Evolutionary conservation across 2,329 filamentous ascomycete species (phyloP).

Genomic region (Aspergillus neotritici): DNA sequence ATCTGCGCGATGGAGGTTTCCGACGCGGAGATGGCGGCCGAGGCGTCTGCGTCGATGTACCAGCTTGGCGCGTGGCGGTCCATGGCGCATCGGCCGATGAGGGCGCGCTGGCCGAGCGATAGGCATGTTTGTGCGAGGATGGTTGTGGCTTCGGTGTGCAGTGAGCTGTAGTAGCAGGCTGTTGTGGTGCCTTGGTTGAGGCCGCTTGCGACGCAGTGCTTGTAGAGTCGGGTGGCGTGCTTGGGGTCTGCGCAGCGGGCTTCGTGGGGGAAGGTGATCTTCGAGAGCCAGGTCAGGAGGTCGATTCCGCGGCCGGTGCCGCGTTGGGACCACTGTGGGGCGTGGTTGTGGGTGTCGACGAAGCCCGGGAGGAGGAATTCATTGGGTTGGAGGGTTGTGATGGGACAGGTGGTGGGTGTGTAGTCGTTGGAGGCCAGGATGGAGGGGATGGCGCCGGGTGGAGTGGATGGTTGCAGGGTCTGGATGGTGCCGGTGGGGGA

Average conservation of each 20-base stretch:
- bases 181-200: slow-evolving; percentile 48
- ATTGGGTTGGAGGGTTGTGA: slow-evolving; percentile 24
- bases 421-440: slow-evolving; percentile 22
- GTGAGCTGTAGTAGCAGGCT: slow-evolving; percentile 33
- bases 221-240: slow-evolving; percentile 52
- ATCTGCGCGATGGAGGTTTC: slow-evolving; percentile 48
- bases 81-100: slow-evolving; percentile 37
- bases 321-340: slow-evolving; percentile 51
- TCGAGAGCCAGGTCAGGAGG: slow-evolving; percentile 56
- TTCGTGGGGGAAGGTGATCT: slow-evolving; percentile 61
- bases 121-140: slow-evolving; percentile 32
- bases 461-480: slow-evolving; percentile 19
- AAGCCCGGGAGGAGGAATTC: slow-evolving; percentile 33
- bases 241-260: slow-evolving; percentile 52
- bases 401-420: slow-evolving; percentile 20
- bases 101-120: slow-evolving; percentile 29
- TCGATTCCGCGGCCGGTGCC: slow-evolving; percentile 39
- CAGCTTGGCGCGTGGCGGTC: slow-evolving; percentile 45
- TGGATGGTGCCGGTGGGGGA: slow-evolving; percentile 27
- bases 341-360: slow-evolving; percentile 64
- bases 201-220: slow-evolving; percentile 51
- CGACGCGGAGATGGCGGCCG: slow-evolving; percentile 48
- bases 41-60: slow-evolving; percentile 45
- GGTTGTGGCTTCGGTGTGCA: slow-evolving; percentile 25
- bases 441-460: slow-evolving; percentile 16